Percentiles rank a stretch among this genome's conserved stretches.
These are phyloP conservation scores for Populus trichocarpa DNA, from an alignment of 441 rosid genomes.

Conservation along the genomic window DNA sequence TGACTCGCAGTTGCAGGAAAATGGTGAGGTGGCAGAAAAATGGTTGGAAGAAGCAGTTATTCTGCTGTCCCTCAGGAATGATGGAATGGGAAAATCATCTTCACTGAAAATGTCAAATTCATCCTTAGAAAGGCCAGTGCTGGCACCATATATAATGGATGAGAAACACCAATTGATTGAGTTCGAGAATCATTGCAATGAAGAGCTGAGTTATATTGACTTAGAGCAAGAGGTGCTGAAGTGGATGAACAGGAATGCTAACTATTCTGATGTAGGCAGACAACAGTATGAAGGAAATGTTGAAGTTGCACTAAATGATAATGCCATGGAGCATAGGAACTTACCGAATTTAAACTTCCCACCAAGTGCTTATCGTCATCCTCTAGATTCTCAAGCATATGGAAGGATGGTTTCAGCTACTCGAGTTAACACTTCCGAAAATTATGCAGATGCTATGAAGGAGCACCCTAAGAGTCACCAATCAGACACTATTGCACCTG, in stretches of 20 bases:
- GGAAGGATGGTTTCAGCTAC: constrained; percentile 31
- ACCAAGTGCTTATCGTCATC: constrained; percentile 21
- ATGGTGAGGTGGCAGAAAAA: constrained; percentile 33
- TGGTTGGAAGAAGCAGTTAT: constrained; percentile 35
- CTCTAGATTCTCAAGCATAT: constrained; percentile 32
- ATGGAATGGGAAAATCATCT: constrained; percentile 38
- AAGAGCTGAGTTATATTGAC: constrained; percentile 22
- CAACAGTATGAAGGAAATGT: constrained; percentile 26
- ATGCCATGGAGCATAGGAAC: constrained; percentile 16
- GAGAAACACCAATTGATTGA: constrained; percentile 20
- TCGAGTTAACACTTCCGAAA: constrained; percentile 24
- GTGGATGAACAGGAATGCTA: constrained; percentile 21
- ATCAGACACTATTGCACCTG: constrained; percentile 21
- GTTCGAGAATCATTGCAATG: constrained; percentile 25
- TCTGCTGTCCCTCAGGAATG: constrained; percentile 24
- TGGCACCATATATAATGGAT: constrained; percentile 31
- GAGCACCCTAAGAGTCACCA: constrained; percentile 27
- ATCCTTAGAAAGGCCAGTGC: constrained; percentile 24
- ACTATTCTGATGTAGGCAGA: constrained; percentile 25
- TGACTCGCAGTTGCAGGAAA: constrained; percentile 51
- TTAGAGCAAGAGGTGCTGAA: constrained; percentile 23
- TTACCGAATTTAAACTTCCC: constrained; percentile 22
- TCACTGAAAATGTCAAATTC: constrained; percentile 33
- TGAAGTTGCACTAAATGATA: constrained; percentile 11
- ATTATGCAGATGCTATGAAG: constrained; percentile 22